Conservation (phyloP, 345 rosid species). For the Toxicodendron radicans region DNA sequence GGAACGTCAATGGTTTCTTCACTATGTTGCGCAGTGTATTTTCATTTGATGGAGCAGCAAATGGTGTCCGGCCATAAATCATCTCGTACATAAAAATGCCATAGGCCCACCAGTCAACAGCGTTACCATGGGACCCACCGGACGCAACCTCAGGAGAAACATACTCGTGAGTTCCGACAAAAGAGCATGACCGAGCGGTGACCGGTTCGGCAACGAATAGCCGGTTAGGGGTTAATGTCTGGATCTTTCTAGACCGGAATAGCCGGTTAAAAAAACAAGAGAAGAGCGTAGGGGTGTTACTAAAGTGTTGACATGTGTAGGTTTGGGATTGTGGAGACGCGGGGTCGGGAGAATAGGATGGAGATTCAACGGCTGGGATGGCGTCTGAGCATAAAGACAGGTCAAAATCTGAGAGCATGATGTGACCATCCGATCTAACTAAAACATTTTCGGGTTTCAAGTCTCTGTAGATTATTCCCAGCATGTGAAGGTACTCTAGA, state of each 20-base stretch:
- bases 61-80: constrained; percentile 82
- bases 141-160: constrained; percentile 94
- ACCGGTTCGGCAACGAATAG: constrained; percentile 95
- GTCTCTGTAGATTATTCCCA: constrained; percentile 94
- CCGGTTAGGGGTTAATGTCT: constrained; percentile 44
- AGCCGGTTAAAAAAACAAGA: constrained; percentile 52
- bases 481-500: constrained; percentile 91
- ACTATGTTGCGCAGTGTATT: constrained; percentile 86
- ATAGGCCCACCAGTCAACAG: constrained; percentile 97
- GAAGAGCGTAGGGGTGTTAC: constrained; percentile 29
- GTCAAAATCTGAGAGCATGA: constrained; percentile 97
- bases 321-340: constrained; percentile 21
- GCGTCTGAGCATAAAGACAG: constrained; percentile 80
- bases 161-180: constrained; percentile 96
- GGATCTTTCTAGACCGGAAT: constrained; percentile 65
- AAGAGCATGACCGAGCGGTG: constrained; percentile 76
- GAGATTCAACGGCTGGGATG: constrained; percentile 80
- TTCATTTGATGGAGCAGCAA: constrained; percentile 72
- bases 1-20: constrained; percentile 62
- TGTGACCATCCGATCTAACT: constrained; percentile 94
- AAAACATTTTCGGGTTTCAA: constrained; percentile 91
- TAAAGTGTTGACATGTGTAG: constrained; percentile 28
- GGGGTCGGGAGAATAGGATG: constrained; percentile 45
- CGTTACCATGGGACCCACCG: constrained; percentile 86
- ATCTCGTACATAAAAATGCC: constrained; percentile 88